Evolutionary conservation across 129 eudicot species (phyloP).

Genomic region (Tagetes erecta): DNA sequence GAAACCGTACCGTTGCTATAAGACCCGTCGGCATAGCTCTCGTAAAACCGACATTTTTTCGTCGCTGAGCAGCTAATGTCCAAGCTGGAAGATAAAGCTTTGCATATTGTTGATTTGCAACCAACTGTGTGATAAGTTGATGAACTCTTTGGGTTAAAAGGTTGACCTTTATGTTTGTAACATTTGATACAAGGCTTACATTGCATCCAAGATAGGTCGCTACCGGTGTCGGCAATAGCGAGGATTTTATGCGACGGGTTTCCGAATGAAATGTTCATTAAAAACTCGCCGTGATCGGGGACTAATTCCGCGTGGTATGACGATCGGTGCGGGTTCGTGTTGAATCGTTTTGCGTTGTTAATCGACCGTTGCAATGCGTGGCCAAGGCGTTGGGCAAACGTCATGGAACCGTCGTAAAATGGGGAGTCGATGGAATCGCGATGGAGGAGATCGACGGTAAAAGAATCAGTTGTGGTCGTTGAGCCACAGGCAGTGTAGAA

Average conservation of each 20-base stretch:
- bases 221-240: conserved; percentile 39
- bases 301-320: conserved; percentile 23
- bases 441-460: conserved; percentile 37
- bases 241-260: conserved; percentile 30
- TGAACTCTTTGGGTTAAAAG: conserved; percentile 37
- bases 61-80: neutral
- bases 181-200: conserved; percentile 42
- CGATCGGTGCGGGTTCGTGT: neutral
- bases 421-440: conserved; percentile 43
- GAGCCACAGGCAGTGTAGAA: neutral
- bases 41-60: conserved; percentile 25
- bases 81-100: neutral
- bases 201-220: conserved; percentile 42
- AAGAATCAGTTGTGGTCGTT: neutral
- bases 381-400: conserved; percentile 27
- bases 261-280: conserved; percentile 37
- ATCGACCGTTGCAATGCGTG: conserved; percentile 37
- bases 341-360: conserved; percentile 14
- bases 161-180: conserved; percentile 23
- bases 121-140: conserved; percentile 27
- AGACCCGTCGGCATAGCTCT: conserved; percentile 35
- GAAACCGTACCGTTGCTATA: conserved; percentile 30
- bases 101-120: conserved; percentile 23
- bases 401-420: conserved; percentile 23
- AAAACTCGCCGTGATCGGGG: conserved; percentile 40